Evolutionary conservation across 2,329 filamentous ascomycete species (phyloP).

Genomic region (Colletotrichum zoysiae): DNA sequence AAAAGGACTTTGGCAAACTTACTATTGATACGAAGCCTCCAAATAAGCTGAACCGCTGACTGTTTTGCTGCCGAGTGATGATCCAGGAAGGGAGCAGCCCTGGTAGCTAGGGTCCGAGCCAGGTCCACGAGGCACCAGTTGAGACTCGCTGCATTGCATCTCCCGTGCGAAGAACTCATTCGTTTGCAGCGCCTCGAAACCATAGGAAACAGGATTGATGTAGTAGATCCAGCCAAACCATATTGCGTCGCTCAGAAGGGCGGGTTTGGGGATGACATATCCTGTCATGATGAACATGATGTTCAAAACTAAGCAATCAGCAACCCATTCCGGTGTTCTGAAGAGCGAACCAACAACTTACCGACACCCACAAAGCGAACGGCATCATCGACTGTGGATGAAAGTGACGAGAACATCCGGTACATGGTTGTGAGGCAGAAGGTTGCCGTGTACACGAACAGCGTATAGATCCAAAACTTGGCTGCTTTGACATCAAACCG

Average conservation of each 20-base stretch:
- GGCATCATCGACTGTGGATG: constrained; percentile 72
- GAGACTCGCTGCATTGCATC: constrained; percentile 60
- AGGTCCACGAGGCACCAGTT: constrained; percentile 62
- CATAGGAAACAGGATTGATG: constrained; percentile 74
- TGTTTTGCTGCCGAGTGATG: constrained; percentile 58
- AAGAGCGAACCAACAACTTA: constrained; percentile 2
- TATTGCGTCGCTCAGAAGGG: constrained; percentile 70
- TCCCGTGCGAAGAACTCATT: constrained; percentile 67
- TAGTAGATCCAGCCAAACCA: constrained; percentile 78
- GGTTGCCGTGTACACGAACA: constrained; percentile 37
- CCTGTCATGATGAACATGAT: constrained; percentile 76
- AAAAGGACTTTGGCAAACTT: background rate
- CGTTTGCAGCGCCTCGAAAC: constrained; percentile 70
- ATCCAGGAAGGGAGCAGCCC: constrained; percentile 68
- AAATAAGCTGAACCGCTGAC: constrained; percentile 71
- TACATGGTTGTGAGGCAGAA: constrained; percentile 41
- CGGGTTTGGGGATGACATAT: constrained; percentile 70
- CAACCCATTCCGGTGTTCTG: rapidly evolving
- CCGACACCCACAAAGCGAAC: constrained; percentile 55
- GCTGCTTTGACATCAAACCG: constrained; percentile 37
- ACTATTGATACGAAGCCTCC: constrained; percentile 64
- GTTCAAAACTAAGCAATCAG: constrained; percentile 58
- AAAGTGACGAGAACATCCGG: constrained; percentile 64
- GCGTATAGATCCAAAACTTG: constrained; percentile 40
- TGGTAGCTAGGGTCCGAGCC: constrained; percentile 58